phyloP scores from a whole-genome alignment of 225 moss, liverwort and hornwort genomes.

The Antitrichia curtipendula region DNA sequence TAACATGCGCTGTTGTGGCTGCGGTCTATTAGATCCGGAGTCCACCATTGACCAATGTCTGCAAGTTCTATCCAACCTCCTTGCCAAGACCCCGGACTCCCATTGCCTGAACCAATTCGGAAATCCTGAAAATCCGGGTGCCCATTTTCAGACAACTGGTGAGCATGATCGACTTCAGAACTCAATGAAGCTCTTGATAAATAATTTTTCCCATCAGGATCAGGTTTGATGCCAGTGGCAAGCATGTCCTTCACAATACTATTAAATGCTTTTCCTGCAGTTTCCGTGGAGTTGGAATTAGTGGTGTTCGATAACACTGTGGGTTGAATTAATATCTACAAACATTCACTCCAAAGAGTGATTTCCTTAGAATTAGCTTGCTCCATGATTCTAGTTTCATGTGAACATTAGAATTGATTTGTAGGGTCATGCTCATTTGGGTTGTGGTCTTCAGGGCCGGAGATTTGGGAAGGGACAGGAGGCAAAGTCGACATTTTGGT shows the following conservation, averaged over 20 bases:
- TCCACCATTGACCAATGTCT: background rate
- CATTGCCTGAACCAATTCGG: conserved; percentile 46
- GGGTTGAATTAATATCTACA: background rate
- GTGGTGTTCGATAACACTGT: background rate
- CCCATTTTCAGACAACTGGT: conserved; percentile 65
- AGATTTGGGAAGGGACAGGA: conserved; percentile 78
- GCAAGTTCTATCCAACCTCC: conserved; percentile 10
- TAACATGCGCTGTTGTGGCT: background rate
- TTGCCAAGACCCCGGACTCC: conserved; percentile 42
- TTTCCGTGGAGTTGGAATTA: background rate
- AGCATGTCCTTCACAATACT: too few relatives aligned
- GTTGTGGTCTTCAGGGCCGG: conserved; percentile 42
- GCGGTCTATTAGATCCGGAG: background rate
- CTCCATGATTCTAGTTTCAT: background rate
- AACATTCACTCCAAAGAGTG: too few relatives aligned
- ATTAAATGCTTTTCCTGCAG: background rate
- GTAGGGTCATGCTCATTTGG: background rate
- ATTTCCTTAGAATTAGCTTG: background rate
- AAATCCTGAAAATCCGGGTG: conserved; percentile 46
- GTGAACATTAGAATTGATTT: background rate
- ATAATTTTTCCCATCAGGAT: background rate
- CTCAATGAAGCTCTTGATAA: background rate
- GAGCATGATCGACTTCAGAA: background rate
- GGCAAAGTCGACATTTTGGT: conserved; percentile 70
- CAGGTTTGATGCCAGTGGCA: background rate